Evolutionary conservation across 1,284 basidiomycete genomes (phyloP).

Genomic region (Porphyrellus sp.): DNA sequence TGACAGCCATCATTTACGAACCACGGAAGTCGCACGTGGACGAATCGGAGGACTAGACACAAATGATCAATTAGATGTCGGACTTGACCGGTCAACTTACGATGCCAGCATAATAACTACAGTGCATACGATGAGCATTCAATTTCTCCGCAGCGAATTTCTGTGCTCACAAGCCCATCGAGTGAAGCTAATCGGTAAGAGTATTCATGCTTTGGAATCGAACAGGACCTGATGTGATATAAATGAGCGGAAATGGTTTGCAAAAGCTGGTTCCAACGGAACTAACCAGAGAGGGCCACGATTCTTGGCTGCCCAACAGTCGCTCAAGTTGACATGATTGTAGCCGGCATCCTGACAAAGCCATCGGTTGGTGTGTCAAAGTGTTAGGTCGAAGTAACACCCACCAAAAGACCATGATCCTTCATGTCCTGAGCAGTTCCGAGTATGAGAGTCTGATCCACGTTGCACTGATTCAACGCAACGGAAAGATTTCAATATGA

Average conservation of each 20-base stretch:
- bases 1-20: too few species aligned
- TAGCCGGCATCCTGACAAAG: slow-evolving; percentile 50
- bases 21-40: too few species aligned
- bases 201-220: slow-evolving; percentile 45
- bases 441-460: slow-evolving; percentile 46
- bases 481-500: neutral
- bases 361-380: neutral
- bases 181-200: slow-evolving; percentile 49
- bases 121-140: slow-evolving; percentile 1
- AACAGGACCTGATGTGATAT: slow-evolving; percentile 19
- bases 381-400: neutral
- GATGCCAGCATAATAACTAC: slow-evolving; percentile 51
- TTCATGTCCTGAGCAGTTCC: slow-evolving; percentile 49
- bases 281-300: slow-evolving; percentile 43
- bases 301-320: slow-evolving; percentile 54
- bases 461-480: slow-evolving; percentile 27
- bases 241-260: slow-evolving; percentile 11
- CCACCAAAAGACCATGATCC: slow-evolving; percentile 45
- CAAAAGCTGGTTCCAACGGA: slow-evolving; percentile 30
- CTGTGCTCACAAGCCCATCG: slow-evolving; percentile 47
- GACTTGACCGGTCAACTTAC: slow-evolving; percentile 29
- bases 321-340: slow-evolving; percentile 53
- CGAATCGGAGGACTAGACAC: slow-evolving; percentile 34
- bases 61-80: neutral
- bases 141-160: neutral